Base-by-base conservation (phyloP, 164 flowering plant genomes). In the Piper longum region DNA sequence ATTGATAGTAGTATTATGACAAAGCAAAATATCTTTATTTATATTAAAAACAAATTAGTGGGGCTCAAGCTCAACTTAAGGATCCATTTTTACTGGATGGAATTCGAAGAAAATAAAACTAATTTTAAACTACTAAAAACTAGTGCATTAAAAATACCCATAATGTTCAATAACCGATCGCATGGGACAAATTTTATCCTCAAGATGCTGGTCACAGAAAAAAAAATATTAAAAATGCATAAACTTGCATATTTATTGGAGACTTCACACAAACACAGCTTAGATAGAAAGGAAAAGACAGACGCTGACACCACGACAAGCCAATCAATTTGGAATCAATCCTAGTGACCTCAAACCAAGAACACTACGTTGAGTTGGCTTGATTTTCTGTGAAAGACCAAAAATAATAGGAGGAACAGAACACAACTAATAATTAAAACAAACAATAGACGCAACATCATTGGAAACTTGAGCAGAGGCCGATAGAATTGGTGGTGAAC, bases 311-410 rank as follows among this genome's bases (percentile, higher is more conserved):
- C 97, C 88, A 39, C 97, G 91, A 67, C 96, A 91, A 54, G 96
- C 99, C 69, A 95, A 77, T 54, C 88, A 72, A 77, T 95, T 82
- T 54, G 97, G 97, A 72, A 96, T 91, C 86, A 91, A 75, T 55
- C 97, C 99, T 64, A 95, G 71, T 58, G 97, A 95, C 77, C 97
- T 82, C 74, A 91, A 68, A 79, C 89, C 99, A 42, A 95, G 79
- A 42, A 91, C 96, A 78, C 99, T 90, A 70, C 89, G 97, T 67
- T 95, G 99, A 59, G 99, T 95, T 58, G 99, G 99, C 77, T 95
- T 95, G 40, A 96, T 91, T 83, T 95, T 95, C 99, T 95, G 76
- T 66, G 63, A 41, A 57, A 11, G 39, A 36, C 57, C 36, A 17
- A 51, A 54, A 68, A 48, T 54, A 48, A 41, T 8, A 56, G 56